Base-by-base conservation (phyloP, 1,284 basidiomycete species). In the Malassezia psittaci region DNA sequence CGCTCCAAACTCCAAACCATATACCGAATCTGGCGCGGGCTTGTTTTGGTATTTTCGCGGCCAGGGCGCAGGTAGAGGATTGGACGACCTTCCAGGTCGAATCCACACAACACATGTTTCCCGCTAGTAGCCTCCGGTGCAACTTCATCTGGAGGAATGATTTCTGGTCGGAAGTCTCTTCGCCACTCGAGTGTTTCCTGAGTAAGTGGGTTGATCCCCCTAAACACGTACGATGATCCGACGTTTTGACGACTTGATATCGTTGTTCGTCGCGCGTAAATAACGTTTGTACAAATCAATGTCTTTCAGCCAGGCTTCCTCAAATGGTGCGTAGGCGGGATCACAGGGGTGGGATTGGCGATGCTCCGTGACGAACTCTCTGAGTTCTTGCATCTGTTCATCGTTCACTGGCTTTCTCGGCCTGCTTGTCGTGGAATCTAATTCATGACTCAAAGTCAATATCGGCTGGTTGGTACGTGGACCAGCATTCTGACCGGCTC, bases 1-100 rank as follows among this genome's bases (percentile, higher is more conserved):
- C 72, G 62, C 54, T 74, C 72, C 19, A 74, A 51, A 10, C 60
- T 65, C 53, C 58, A 74, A 10, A 74, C 69, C 42, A 74, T 59
- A 60, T 66, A 71, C 7, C 65, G 52, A 38, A 74, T 63, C 49
- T 74, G 72, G 9, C 61, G 55, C 29, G 62, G 59, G 46, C 55
- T 60, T 5, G 66, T 60, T 19, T 55, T 57, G 38, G 72, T 74
- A 49, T 74, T 74, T 42, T 74, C 72, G 13, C 65, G 49, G 5
- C 69, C 65, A 1, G 72, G 70, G 3, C 65, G 55, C 21, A 74
- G 66, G 48, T 73, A 72, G 47, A 74, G 59, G 38, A 72, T 43
- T 7, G 70, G 69, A 8, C 72, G 52, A 18, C 67, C 61, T 1
- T 67, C 54, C 19, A 57, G 54, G 50, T 74, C 72, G 47, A 70